These are phyloP conservation scores for Eucalyptus sp. DNA, from an alignment of 345 rosid genomes.

Conservation along the genomic window DNA sequence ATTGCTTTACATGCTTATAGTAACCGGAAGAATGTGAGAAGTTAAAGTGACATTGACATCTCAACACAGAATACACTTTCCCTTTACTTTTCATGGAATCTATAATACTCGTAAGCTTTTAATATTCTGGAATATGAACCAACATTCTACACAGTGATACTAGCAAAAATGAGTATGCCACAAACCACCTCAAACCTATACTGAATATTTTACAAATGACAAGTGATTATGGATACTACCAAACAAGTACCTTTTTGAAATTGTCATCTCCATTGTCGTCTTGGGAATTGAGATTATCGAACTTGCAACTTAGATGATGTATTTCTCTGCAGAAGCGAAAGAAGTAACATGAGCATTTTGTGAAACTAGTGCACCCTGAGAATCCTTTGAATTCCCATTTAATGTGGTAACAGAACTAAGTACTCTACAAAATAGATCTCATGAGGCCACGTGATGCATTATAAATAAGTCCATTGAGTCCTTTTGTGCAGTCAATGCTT, in stretches of 20 bases:
- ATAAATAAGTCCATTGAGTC: background rate
- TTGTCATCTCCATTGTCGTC: conserved; percentile 10
- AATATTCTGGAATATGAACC: background rate
- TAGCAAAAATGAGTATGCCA: background rate
- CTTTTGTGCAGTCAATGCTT: background rate
- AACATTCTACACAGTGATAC: background rate
- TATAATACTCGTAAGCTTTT: background rate
- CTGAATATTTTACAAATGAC: background rate
- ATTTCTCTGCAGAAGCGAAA: conserved; percentile 52
- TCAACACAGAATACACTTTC: background rate
- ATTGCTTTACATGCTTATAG: background rate
- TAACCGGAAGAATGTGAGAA: background rate
- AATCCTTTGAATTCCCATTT: background rate
- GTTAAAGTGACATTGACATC: background rate
- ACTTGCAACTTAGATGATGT: conserved; percentile 32
- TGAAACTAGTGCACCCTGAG: background rate
- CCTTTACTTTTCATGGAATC: background rate
- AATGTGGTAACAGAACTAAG: background rate
- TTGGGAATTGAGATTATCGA: conserved; percentile 25
- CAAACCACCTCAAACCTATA: background rate
- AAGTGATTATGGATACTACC: background rate
- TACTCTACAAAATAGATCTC: background rate
- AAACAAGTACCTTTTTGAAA: conserved; percentile 18
- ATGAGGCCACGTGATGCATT: background rate
- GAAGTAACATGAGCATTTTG: background rate